Conservation (phyloP, 2,329 filamentous ascomycete genomes). For the Ceratocystis papillata region DNA sequence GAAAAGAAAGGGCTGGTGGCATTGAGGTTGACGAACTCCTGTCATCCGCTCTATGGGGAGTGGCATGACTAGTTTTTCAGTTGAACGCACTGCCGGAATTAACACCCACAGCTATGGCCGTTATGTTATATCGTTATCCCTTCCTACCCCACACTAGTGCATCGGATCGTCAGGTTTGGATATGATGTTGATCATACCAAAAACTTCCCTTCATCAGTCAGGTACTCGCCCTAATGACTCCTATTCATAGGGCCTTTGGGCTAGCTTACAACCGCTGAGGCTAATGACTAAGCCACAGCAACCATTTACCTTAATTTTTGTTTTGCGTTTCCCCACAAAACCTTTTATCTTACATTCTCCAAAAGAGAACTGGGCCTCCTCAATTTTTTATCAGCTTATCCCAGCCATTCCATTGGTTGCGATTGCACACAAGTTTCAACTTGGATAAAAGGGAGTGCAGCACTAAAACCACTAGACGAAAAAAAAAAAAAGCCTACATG, state of each 20-base stretch:
- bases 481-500: background rate
- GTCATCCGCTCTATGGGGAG: background rate
- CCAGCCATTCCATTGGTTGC: background rate
- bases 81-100: background rate
- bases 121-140: background rate
- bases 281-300: too few relatives aligned
- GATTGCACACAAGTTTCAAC: background rate
- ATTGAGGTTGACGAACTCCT: background rate
- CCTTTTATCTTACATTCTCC: too few relatives aligned
- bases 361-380: background rate
- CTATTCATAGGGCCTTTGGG: background rate
- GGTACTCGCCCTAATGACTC: background rate
- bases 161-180: slow-evolving; percentile 7
- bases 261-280: too few relatives aligned
- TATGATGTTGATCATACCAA: slow-evolving; percentile 3
- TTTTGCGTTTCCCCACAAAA: too few relatives aligned
- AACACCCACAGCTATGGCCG: background rate
- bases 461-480: too few relatives aligned
- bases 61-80: background rate
- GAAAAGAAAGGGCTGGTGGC: too few relatives aligned
- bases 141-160: background rate
- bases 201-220: background rate
- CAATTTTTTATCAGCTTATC: background rate
- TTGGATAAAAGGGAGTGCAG: background rate
- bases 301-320: too few relatives aligned